Percentiles rank a stretch among this genome's conserved stretches.
These are phyloP conservation scores for Falciphora oryzae DNA, from an alignment of 2,329 filamentous ascomycete species.

Conservation along the genomic window DNA sequence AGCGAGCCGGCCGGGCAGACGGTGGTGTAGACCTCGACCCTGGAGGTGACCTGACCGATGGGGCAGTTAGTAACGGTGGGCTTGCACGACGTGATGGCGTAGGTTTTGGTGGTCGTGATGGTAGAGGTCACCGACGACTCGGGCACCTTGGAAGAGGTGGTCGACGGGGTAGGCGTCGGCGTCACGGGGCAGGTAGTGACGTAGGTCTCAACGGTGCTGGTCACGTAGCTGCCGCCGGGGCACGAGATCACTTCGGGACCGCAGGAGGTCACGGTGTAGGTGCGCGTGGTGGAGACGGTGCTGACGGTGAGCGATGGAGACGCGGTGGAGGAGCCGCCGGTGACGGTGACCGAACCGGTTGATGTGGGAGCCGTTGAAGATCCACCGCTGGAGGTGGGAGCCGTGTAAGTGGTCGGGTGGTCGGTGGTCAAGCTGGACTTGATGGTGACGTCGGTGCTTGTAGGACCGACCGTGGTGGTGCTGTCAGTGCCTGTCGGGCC, in stretches of 20 bases:
- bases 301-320: slow-evolving; percentile 5
- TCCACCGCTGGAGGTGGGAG: slow-evolving; percentile 22
- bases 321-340: slow-evolving; percentile 26
- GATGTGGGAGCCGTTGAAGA: slow-evolving; percentile 21
- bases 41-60: slow-evolving; percentile 19
- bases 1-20: slow-evolving; percentile 30
- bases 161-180: not conserved
- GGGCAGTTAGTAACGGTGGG: slow-evolving; percentile 24
- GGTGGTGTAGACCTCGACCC: slow-evolving; percentile 30
- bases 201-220: slow-evolving; percentile 22
- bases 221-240: slow-evolving; percentile 20
- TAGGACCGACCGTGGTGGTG: slow-evolving; percentile 1
- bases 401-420: slow-evolving; percentile 24
- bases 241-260: slow-evolving; percentile 22
- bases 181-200: slow-evolving; percentile 36
- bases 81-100: slow-evolving; percentile 24
- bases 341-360: slow-evolving; percentile 28
- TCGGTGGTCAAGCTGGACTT: slow-evolving; percentile 17
- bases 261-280: slow-evolving; percentile 25
- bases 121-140: slow-evolving; percentile 11
- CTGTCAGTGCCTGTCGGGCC: slow-evolving; percentile 12
- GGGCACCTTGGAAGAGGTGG: not conserved
- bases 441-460: slow-evolving; percentile 10
- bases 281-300: slow-evolving; percentile 16
- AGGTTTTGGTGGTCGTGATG: slow-evolving; percentile 18